Evolutionary conservation across 108 stramenopile species (phyloP).

Genomic region (Fragilaria radians): DNA sequence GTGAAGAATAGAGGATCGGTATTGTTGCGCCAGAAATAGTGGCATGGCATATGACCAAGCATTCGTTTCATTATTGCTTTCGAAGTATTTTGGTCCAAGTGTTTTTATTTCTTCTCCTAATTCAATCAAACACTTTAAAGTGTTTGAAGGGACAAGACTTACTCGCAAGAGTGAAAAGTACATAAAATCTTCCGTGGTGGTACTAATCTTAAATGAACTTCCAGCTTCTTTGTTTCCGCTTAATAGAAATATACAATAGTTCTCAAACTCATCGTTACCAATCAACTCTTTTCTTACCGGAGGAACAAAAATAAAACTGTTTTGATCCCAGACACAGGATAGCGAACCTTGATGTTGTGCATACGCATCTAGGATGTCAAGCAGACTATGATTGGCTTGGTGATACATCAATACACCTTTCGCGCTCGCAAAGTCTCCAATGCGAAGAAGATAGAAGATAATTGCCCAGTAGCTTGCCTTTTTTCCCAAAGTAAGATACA

Average conservation of each 20-base stretch:
- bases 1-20: constrained; percentile 52
- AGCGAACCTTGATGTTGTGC: not conserved
- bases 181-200: constrained; percentile 76
- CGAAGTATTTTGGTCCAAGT: constrained; percentile 73
- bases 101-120: constrained; percentile 51
- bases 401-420: constrained; percentile 7
- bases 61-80: constrained; percentile 42
- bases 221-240: not conserved
- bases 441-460: constrained; percentile 37
- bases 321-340: not conserved
- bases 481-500: constrained; percentile 26
- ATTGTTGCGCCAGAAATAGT: constrained; percentile 66
- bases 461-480: constrained; percentile 29
- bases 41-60: constrained; percentile 75
- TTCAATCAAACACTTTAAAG: constrained; percentile 25
- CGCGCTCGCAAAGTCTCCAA: constrained; percentile 35
- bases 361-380: not conserved
- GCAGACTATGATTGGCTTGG: not conserved
- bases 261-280: not conserved
- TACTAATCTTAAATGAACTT: constrained; percentile 17
- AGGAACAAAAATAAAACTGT: not conserved
- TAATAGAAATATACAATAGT: not conserved
- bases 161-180: constrained; percentile 61
- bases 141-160: constrained; percentile 25
- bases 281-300: not conserved